Conservation (phyloP, 2,329 filamentous ascomycete species). For the Blastomyces emzantsi region DNA sequence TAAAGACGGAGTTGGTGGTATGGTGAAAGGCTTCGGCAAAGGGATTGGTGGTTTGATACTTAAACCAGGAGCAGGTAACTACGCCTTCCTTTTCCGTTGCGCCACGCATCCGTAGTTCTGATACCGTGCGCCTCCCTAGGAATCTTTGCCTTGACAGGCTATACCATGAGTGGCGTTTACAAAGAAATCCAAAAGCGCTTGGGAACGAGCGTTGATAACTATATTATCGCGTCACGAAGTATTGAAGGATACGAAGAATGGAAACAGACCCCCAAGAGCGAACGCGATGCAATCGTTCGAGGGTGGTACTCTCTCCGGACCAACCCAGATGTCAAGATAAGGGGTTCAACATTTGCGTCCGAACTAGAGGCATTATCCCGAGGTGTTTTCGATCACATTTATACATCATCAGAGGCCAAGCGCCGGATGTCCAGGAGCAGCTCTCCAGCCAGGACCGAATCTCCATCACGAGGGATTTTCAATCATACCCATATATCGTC, state of each 20-base stretch:
- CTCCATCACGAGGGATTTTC: slow-evolving; percentile 13
- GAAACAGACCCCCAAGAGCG: slow-evolving; percentile 44
- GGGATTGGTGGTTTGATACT: slow-evolving; percentile 72
- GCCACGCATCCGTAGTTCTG: neutral
- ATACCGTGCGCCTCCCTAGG: slow-evolving; percentile 29
- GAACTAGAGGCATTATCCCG: slow-evolving; percentile 24
- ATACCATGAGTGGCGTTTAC: slow-evolving; percentile 73
- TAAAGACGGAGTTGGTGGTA: slow-evolving; percentile 56
- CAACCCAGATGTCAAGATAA: slow-evolving; percentile 50
- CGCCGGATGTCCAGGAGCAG: neutral
- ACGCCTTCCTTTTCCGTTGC: slow-evolving; percentile 23
- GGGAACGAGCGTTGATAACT: slow-evolving; percentile 63
- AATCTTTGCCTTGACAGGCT: slow-evolving; percentile 65
- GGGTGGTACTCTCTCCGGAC: slow-evolving; percentile 55
- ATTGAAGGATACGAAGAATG: slow-evolving; percentile 65
- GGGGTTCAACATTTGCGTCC: slow-evolving; percentile 43
- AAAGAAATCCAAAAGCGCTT: slow-evolving; percentile 65
- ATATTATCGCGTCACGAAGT: slow-evolving; percentile 68
- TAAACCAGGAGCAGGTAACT: slow-evolving; percentile 74
- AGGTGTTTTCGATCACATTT: slow-evolving; percentile 14
- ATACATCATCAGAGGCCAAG: slow-evolving; percentile 9
- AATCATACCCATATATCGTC: slow-evolving; percentile 12
- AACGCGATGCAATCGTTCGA: slow-evolving; percentile 55
- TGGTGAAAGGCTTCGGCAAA: slow-evolving; percentile 72
- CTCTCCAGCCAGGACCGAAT: neutral